These are phyloP conservation scores for Rhipidocladum racemiflorum DNA, from an alignment of 176 grass and related monocot species.

Conservation along the genomic window DNA sequence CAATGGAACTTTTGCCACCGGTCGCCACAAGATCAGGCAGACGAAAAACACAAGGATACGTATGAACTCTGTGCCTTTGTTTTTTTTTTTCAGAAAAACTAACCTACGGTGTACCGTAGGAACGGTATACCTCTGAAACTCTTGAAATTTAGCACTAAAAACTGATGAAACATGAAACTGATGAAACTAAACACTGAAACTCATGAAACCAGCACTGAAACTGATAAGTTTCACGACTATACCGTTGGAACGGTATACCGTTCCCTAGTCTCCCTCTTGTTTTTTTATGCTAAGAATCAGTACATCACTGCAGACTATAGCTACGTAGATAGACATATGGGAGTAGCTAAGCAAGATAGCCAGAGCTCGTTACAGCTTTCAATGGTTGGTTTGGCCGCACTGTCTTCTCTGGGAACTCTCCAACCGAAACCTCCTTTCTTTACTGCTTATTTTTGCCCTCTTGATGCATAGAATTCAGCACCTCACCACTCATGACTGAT, in stretches of 20 bases:
- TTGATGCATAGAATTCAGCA: conserved; percentile 58
- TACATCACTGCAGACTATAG: background rate
- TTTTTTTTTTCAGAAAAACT: too few species aligned
- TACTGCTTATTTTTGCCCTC: background rate
- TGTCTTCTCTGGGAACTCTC: conserved; percentile 48
- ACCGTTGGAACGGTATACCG: too few species aligned
- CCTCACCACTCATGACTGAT: conserved; percentile 63
- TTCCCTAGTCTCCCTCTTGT: too few species aligned
- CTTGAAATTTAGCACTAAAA: too few species aligned
- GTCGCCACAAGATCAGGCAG: background rate
- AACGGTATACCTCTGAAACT: too few species aligned
- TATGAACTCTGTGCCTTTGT: background rate
- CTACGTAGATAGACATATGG: background rate
- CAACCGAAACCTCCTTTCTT: conserved; percentile 42
- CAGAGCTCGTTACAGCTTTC: conserved; percentile 39
- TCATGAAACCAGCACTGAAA: too few species aligned
- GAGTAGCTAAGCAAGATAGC: background rate
- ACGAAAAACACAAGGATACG: background rate
- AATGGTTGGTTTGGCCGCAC: conserved; percentile 53
- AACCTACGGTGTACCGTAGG: too few species aligned
- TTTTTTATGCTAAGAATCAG: background rate
- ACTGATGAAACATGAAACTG: too few species aligned
- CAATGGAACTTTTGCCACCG: background rate
- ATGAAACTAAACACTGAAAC: too few species aligned
- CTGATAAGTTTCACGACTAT: too few species aligned